A percentile compares a stretch with the other conserved stretches of the same genome.
Evolutionary conservation across 768 basidiomycete species (phyloP).

Genomic region (Trametes sanguinea): DNA sequence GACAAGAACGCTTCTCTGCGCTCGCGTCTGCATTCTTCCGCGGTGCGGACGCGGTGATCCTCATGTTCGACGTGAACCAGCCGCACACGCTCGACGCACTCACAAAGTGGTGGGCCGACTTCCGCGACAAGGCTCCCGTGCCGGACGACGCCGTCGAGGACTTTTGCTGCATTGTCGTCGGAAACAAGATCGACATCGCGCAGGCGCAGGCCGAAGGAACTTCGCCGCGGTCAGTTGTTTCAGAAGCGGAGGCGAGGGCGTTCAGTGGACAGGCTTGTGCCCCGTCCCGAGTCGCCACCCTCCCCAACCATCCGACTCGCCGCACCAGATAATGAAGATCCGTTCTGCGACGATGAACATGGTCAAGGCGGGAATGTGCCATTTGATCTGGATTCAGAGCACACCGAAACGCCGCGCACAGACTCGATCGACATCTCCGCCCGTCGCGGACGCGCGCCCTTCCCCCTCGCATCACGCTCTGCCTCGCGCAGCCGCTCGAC

Average conservation of each 20-base stretch:
- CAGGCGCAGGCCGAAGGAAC: slow-evolving; percentile 9
- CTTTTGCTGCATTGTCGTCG: slow-evolving; percentile 69
- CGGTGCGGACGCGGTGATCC: slow-evolving; percentile 77
- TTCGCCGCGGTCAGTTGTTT: slow-evolving; percentile 32
- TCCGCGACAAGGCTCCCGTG: slow-evolving; percentile 66
- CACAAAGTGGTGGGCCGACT: slow-evolving; percentile 79
- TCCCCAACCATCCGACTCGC: slow-evolving; percentile 21
- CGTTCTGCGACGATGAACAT: not conserved
- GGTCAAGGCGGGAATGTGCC: slow-evolving; percentile 18
- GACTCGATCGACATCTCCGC: slow-evolving; percentile 36
- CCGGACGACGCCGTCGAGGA: slow-evolving; percentile 59
- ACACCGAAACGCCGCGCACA: slow-evolving; percentile 29
- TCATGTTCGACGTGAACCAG: slow-evolving; percentile 79
- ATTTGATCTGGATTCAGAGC: not conserved
- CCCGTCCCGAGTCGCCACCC: slow-evolving; percentile 32
- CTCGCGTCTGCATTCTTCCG: slow-evolving; percentile 84
- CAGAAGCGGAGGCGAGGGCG: slow-evolving; percentile 47
- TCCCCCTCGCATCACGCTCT: slow-evolving; percentile 45
- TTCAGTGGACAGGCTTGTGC: slow-evolving; percentile 63
- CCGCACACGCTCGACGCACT: slow-evolving; percentile 61
- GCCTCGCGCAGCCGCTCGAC: slow-evolving; percentile 42
- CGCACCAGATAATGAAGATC: slow-evolving; percentile 1
- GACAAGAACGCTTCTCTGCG: slow-evolving; percentile 86
- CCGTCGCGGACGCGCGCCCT: slow-evolving; percentile 32
- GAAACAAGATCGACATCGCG: slow-evolving; percentile 75